Evolutionary conservation across 2,329 filamentous ascomycete genomes (phyloP).

Genomic region (Penicillium polonicum): DNA sequence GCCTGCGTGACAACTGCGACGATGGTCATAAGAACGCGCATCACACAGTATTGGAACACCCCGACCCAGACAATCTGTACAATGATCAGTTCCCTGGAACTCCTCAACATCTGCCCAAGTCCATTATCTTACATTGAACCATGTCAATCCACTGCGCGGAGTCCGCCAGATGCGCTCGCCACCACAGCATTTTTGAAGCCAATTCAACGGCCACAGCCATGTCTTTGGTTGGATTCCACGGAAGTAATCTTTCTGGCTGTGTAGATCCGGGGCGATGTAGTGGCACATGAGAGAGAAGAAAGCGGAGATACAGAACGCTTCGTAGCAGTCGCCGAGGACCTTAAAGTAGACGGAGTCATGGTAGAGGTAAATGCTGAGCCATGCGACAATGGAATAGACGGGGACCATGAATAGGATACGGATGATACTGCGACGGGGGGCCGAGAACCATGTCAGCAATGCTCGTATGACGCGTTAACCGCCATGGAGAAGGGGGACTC

Average conservation of each 20-base stretch:
- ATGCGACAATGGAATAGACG: conserved; percentile 71
- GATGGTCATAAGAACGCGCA: conserved; percentile 75
- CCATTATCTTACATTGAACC: conserved; percentile 55
- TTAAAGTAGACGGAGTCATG: conserved; percentile 76
- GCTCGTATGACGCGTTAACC: not conserved
- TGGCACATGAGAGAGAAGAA: conserved; percentile 59
- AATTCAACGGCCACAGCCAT: conserved; percentile 72
- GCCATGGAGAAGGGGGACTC: conserved; percentile 63
- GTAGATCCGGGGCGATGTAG: conserved; percentile 60
- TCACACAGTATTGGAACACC: conserved; percentile 82
- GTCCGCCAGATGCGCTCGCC: conserved; percentile 65
- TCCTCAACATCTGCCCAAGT: not conserved
- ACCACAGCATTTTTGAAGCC: conserved; percentile 68
- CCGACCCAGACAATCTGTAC: conserved; percentile 64
- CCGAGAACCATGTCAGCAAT: conserved; percentile 49
- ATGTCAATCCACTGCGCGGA: conserved; percentile 75
- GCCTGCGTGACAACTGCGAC: conserved; percentile 72
- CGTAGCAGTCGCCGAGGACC: conserved; percentile 78
- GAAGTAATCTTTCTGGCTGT: conserved; percentile 79
- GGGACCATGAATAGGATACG: conserved; percentile 86
- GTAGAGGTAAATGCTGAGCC: conserved; percentile 71
- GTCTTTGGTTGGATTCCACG: conserved; percentile 62
- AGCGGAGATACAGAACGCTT: conserved; percentile 80
- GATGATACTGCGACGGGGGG: conserved; percentile 62
- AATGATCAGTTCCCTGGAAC: conserved; percentile 3